Evolutionary conservation across 805 yeast species (phyloP).

Genomic region (Suhomyces xylopsoci): DNA sequence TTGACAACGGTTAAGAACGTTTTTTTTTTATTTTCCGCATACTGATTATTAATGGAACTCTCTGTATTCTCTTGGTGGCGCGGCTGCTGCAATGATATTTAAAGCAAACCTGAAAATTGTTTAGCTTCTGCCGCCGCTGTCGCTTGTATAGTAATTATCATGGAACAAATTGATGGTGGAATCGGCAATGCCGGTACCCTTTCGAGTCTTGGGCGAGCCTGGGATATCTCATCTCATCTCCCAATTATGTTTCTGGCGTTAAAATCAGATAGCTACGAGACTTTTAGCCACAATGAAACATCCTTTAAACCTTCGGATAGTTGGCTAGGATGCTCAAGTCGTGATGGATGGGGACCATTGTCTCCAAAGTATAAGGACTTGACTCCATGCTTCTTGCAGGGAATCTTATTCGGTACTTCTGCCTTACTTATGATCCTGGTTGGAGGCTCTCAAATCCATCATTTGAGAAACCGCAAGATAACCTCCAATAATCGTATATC

Average conservation of each 20-base stretch:
- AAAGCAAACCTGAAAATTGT: not conserved
- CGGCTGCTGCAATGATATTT: not conserved
- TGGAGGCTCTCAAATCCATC: slow-evolving; percentile 37
- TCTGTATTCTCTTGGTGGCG: not conserved
- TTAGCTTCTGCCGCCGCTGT: not conserved
- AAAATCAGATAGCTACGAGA: not conserved
- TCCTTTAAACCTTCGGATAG: slow-evolving; percentile 1
- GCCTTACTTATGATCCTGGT: slow-evolving; percentile 42
- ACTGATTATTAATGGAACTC: slow-evolving; percentile 1
- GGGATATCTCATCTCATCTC: slow-evolving; percentile 3
- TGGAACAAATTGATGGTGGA: slow-evolving; percentile 2
- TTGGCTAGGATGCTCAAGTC: slow-evolving; percentile 33
- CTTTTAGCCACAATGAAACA: not conserved
- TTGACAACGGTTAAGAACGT: not conserved
- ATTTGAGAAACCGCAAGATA: slow-evolving; percentile 30
- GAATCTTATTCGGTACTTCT: slow-evolving; percentile 41
- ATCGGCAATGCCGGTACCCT: not conserved
- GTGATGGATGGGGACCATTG: slow-evolving; percentile 41
- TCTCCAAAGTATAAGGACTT: slow-evolving; percentile 47
- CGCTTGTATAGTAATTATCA: not conserved
- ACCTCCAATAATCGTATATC: slow-evolving; percentile 28
- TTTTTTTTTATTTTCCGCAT: not conserved
- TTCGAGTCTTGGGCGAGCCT: not conserved
- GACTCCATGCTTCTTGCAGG: slow-evolving; percentile 59
- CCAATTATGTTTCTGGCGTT: slow-evolving; percentile 1